Percentiles rank a stretch among this genome's conserved stretches.
phyloP scores from a whole-genome alignment of 495 filamentous ascomycete species.

The Choiromyces venosus region DNA sequence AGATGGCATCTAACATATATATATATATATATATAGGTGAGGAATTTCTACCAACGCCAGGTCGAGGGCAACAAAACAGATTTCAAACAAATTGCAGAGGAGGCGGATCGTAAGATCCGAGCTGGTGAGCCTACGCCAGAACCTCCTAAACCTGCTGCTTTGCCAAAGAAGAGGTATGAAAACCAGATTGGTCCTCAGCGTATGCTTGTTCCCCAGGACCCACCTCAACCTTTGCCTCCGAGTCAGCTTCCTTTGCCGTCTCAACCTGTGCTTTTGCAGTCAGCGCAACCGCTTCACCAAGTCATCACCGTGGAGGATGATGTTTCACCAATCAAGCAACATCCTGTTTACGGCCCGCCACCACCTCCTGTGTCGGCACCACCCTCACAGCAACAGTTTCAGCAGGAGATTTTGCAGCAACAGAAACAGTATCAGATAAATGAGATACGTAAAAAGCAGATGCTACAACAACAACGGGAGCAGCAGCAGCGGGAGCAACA shows the following conservation, averaged over 20 bases:
- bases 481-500: not conserved
- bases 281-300: not conserved
- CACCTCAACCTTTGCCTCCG: not conserved
- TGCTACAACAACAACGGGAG: not conserved
- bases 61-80: conserved; percentile 65
- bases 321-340: not conserved
- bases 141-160: conserved; percentile 35
- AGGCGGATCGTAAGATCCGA: conserved; percentile 61
- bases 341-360: not conserved
- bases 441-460: not conserved
- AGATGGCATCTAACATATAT: conserved; percentile 42
- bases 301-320: not conserved
- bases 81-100: conserved; percentile 61
- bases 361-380: conserved; percentile 2
- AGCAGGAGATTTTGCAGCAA: conserved; percentile 6
- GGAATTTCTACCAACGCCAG: conserved; percentile 80
- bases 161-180: conserved; percentile 42
- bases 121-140: conserved; percentile 34
- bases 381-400: not conserved
- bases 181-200: conserved; percentile 13
- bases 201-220: conserved; percentile 19
- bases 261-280: not conserved
- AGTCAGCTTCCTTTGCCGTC: not conserved
- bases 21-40: conserved; percentile 57
- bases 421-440: not conserved